phyloP scores from a whole-genome alignment of 192 early-diverging fungal species.

The Ambispora gerdemannii region DNA sequence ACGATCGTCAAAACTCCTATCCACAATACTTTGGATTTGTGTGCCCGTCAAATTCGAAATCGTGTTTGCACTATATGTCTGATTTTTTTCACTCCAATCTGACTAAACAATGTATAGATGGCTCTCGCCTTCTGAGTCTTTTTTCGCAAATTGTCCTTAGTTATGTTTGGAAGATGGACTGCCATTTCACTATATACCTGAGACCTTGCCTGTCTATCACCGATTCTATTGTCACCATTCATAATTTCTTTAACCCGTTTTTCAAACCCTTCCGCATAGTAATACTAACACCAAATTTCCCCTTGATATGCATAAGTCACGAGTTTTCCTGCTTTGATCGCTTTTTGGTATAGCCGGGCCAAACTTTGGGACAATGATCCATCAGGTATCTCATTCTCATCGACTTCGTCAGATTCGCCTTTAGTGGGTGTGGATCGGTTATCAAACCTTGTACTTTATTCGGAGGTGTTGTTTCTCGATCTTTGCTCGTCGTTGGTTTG shows the following conservation, averaged over 20 bases:
- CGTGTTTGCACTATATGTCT: background rate
- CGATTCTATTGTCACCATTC: background rate
- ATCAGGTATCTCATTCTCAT: too few species aligned
- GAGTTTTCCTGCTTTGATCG: background rate
- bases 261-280: constrained; percentile 7
- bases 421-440: too few species aligned
- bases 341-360: constrained; percentile 22
- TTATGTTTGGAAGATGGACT: constrained; percentile 8
- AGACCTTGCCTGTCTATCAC: background rate
- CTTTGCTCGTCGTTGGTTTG: too few species aligned
- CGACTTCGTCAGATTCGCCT: too few species aligned
- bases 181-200: constrained; percentile 5
- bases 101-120: background rate
- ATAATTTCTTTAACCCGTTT: constrained; percentile 12
- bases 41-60: too few species aligned
- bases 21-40: too few species aligned
- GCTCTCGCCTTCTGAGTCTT: constrained; percentile 7
- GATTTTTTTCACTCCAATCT: constrained; percentile 6
- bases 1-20: too few species aligned
- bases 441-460: too few species aligned
- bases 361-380: constrained; percentile 1
- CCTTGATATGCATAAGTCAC: constrained; percentile 7
- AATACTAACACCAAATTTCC: constrained; percentile 22
- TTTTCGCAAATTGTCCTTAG: constrained; percentile 9
- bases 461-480: too few species aligned